Conservation (phyloP, 2,329 filamentous ascomycete species). For the Aureobasidium lini region DNA sequence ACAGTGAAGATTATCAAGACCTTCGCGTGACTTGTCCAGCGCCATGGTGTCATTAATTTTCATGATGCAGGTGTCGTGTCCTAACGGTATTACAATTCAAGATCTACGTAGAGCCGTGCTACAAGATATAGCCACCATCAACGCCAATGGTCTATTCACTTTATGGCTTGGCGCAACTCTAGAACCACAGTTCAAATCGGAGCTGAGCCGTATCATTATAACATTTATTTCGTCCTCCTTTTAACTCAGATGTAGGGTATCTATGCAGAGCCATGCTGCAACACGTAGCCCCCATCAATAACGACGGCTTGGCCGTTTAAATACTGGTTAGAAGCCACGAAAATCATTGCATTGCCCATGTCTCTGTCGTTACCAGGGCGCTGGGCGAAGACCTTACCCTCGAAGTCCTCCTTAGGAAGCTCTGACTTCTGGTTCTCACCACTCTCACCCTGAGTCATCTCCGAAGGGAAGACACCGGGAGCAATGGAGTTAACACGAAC, state of each 20-base stretch:
- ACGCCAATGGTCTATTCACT: no score
- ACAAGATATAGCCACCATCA: no score
- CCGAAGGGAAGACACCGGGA: constrained; percentile 49
- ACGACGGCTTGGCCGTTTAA: constrained; percentile 43
- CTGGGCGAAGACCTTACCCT: constrained; percentile 41
- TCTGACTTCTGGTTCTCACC: constrained; percentile 48
- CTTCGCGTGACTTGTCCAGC: neutral
- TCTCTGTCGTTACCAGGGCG: constrained; percentile 52
- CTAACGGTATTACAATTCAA: no score
- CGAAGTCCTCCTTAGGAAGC: constrained; percentile 44
- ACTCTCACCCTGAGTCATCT: constrained; percentile 49
- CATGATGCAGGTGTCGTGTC: neutral
- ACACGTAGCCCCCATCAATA: constrained; percentile 49
- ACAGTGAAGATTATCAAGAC: neutral
- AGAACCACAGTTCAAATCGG: no score
- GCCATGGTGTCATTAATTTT: neutral
- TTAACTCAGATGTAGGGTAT: neutral
- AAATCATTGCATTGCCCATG: constrained; percentile 51
- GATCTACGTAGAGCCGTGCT: no score
- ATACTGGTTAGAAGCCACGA: constrained; percentile 43
- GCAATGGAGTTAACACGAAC: constrained; percentile 52
- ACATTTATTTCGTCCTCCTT: neutral
- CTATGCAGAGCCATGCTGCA: constrained; percentile 21
- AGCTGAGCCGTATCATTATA: no score
- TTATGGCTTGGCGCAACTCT: no score